These are phyloP conservation scores for Sporothrix luriei DNA, from an alignment of 2,329 filamentous ascomycete species.

Conservation along the genomic window DNA sequence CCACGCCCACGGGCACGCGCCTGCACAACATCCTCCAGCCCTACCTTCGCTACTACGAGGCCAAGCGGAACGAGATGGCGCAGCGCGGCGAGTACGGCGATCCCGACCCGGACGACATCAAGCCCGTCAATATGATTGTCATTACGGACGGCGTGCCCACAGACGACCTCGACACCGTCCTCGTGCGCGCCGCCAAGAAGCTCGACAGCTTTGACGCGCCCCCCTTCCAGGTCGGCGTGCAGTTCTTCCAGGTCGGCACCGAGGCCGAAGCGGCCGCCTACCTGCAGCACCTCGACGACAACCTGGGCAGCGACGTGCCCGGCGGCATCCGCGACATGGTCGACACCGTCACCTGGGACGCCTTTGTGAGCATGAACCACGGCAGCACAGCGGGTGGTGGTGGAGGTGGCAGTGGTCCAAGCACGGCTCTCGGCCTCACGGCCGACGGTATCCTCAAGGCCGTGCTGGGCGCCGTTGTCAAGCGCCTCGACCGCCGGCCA, in stretches of 20 bases:
- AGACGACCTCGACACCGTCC: slow-evolving; percentile 74
- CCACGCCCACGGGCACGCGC: slow-evolving; percentile 74
- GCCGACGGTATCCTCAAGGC: slow-evolving; percentile 77
- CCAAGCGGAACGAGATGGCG: slow-evolving; percentile 37
- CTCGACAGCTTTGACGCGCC: slow-evolving; percentile 71
- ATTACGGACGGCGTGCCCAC: slow-evolving; percentile 85
- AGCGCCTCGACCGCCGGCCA: slow-evolving; percentile 34
- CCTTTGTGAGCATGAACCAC: slow-evolving; percentile 39
- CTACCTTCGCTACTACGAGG: slow-evolving; percentile 64
- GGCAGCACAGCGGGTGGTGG: neutral
- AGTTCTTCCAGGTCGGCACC: slow-evolving; percentile 91
- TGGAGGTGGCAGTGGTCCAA: slow-evolving; percentile 38
- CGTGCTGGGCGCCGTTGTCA: slow-evolving; percentile 75
- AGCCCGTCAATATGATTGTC: slow-evolving; percentile 87
- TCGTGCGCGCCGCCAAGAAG: slow-evolving; percentile 67
- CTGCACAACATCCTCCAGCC: slow-evolving; percentile 71
- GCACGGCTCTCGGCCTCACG: slow-evolving; percentile 54
- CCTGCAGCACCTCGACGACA: slow-evolving; percentile 75
- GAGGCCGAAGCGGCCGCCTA: slow-evolving; percentile 66
- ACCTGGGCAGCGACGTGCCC: slow-evolving; percentile 56
- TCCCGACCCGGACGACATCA: slow-evolving; percentile 52
- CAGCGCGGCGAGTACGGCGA: slow-evolving; percentile 41
- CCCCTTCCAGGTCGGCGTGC: slow-evolving; percentile 82
- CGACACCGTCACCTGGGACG: slow-evolving; percentile 79
- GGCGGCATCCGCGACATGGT: slow-evolving; percentile 75